Conservation (phyloP, 805 yeast species). For the Saccharomycopsis sp. region DNA sequence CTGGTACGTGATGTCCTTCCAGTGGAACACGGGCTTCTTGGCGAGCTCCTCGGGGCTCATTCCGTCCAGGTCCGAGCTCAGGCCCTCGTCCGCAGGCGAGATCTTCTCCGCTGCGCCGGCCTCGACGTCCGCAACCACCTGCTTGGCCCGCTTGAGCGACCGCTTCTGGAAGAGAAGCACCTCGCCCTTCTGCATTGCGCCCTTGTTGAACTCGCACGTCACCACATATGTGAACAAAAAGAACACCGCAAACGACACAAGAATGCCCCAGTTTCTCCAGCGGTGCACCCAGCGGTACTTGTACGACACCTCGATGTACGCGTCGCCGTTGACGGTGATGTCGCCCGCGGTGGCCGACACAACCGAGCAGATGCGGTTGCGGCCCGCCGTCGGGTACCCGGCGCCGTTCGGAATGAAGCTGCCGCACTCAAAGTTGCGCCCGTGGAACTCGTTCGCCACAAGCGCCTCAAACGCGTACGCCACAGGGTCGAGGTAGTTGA, state of each 20-base stretch:
- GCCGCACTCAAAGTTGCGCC: conserved; percentile 31
- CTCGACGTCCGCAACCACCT: conserved; percentile 25
- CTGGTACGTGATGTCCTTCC: conserved; percentile 64
- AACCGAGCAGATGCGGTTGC: conserved; percentile 38
- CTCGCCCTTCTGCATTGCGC: conserved; percentile 58
- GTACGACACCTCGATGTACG: conserved; percentile 36
- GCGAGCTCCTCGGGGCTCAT: conserved; percentile 14
- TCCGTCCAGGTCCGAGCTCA: conserved; percentile 15
- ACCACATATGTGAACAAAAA: conserved; percentile 43
- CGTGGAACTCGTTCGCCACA: conserved; percentile 39
- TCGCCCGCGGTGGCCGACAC: conserved; percentile 47
- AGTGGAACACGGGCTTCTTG: conserved; percentile 51
- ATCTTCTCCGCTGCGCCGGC: conserved; percentile 22
- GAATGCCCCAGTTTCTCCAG: conserved; percentile 62
- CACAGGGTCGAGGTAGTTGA: conserved; percentile 37
- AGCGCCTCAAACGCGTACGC: conserved; percentile 39
- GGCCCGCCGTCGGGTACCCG: conserved; percentile 29
- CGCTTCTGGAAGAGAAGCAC: conserved; percentile 44
- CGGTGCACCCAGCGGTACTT: conserved; percentile 39
- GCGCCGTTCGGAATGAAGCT: conserved; percentile 38
- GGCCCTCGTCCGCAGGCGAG: conserved; percentile 25
- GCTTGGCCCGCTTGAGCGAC: conserved; percentile 34
- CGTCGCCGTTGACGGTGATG: conserved; percentile 40
- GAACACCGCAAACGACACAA: conserved; percentile 43
- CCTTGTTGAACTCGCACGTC: conserved; percentile 44